These are phyloP conservation scores for Ilyonectria sp. DNA, from an alignment of 2,329 filamentous ascomycete species.

Conservation along the genomic window DNA sequence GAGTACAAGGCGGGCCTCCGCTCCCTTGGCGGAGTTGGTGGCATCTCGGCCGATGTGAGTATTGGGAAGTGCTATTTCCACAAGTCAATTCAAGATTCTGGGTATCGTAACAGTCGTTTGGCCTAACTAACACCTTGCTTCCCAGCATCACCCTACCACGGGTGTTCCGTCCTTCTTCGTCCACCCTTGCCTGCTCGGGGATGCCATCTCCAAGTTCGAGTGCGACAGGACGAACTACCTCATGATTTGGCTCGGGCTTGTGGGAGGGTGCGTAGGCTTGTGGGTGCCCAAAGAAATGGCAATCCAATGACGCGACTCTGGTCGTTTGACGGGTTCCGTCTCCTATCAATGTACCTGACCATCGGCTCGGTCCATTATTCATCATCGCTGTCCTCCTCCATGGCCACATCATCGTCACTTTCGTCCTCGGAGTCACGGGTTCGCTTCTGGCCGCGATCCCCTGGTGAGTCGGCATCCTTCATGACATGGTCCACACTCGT, in stretches of 20 bases:
- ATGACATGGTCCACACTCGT: constrained; percentile 63
- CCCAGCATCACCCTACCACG: constrained; percentile 86
- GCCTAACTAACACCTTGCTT: constrained; percentile 57
- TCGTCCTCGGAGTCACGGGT: constrained; percentile 76
- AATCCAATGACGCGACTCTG: constrained; percentile 48
- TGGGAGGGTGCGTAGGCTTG: constrained; percentile 85
- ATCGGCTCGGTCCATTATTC: constrained; percentile 62
- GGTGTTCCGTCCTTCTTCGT: constrained; percentile 88
- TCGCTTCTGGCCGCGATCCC: constrained; percentile 77
- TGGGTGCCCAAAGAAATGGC: constrained; percentile 82
- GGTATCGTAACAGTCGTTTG: constrained; percentile 50
- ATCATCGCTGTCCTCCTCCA: constrained; percentile 81
- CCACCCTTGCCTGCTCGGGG: constrained; percentile 91
- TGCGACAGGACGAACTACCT: constrained; percentile 80
- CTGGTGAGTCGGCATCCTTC: constrained; percentile 68
- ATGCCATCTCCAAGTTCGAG: constrained; percentile 80
- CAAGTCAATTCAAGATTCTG: constrained; percentile 50
- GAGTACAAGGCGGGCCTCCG: constrained; percentile 75
- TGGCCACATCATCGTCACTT: constrained; percentile 77
- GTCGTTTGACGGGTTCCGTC: constrained; percentile 27
- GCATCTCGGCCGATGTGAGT: constrained; percentile 84
- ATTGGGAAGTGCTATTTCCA: constrained; percentile 45
- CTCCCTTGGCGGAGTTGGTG: constrained; percentile 75
- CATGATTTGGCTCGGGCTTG: constrained; percentile 89
- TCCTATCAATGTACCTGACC: constrained; percentile 39